phyloP scores from a whole-genome alignment of 2,329 filamentous ascomycete species.

The Delphinella strobiligena region DNA sequence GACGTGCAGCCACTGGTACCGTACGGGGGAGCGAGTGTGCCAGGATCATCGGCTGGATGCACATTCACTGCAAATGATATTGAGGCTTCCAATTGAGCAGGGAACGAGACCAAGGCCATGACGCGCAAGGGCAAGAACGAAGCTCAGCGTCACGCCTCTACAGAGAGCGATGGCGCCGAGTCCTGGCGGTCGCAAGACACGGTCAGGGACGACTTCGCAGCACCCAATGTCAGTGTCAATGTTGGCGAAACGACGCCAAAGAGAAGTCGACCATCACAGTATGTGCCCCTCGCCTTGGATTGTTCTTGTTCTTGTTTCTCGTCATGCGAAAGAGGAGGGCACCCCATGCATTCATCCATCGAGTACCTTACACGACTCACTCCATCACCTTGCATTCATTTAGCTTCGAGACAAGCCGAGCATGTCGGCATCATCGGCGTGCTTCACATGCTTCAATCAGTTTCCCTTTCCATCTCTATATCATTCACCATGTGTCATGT shows the following conservation, averaged over 20 bases:
- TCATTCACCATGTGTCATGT: background rate
- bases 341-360: no score
- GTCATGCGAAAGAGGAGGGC: no score
- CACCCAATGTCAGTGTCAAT: slow-evolving; percentile 33
- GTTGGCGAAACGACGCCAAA: slow-evolving; percentile 9
- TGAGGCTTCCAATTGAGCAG: no score
- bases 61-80: background rate
- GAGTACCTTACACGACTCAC: no score
- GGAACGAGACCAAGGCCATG: background rate
- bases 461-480: no score
- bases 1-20: no score
- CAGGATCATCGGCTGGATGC: no score
- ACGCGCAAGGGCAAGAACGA: background rate
- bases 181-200: slow-evolving; percentile 55
- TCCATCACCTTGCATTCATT: no score
- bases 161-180: slow-evolving; percentile 52
- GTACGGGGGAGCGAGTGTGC: no score
- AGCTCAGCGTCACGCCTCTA: slow-evolving; percentile 50
- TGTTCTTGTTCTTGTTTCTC: background rate
- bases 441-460: no score
- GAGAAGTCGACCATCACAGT: slow-evolving; percentile 21
- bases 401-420: no score
- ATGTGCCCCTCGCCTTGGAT: slow-evolving; percentile 19
- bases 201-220: slow-evolving; percentile 37
- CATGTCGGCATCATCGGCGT: no score